Conservation (phyloP, 495 filamentous ascomycete species). For the Penicillium argentinense region DNA sequence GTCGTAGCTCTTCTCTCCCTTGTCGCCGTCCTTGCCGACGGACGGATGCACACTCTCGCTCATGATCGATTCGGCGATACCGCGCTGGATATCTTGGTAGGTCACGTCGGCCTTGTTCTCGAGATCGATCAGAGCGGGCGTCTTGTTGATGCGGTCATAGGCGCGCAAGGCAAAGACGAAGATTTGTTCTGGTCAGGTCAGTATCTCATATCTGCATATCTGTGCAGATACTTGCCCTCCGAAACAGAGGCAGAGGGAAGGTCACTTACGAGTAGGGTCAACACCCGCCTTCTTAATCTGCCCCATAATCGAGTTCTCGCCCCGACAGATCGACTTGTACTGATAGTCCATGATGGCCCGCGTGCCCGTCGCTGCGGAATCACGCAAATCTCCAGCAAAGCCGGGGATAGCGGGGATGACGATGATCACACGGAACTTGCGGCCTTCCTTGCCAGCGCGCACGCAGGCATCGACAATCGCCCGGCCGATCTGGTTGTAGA, state of each 20-base stretch:
- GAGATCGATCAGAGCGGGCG: conserved; percentile 61
- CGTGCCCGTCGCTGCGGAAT: conserved; percentile 79
- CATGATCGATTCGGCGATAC: conserved; percentile 84
- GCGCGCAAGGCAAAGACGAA: conserved; percentile 90
- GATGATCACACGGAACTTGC: conserved; percentile 90
- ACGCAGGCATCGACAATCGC: conserved; percentile 91
- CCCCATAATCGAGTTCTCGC: conserved; percentile 84
- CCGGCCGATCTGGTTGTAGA: conserved; percentile 82
- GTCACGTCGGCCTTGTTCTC: conserved; percentile 77
- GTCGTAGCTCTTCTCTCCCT: conserved; percentile 40
- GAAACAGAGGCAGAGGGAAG: background rate
- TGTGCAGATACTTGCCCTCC: background rate
- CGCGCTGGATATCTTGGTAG: conserved; percentile 82
- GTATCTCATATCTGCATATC: conserved; percentile 5
- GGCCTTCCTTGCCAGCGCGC: conserved; percentile 73
- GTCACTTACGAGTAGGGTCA: conserved; percentile 56
- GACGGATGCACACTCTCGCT: conserved; percentile 66
- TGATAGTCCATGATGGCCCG: conserved; percentile 98
- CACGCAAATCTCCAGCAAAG: conserved; percentile 86
- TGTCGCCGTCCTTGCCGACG: conserved; percentile 50
- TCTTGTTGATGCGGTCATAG: conserved; percentile 88
- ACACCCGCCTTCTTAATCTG: conserved; percentile 76
- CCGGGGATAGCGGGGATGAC: conserved; percentile 89
- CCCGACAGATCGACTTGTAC: conserved; percentile 91
- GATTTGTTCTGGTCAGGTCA: conserved; percentile 56